Evolutionary conservation across 2,329 filamentous ascomycete species (phyloP).

Genomic region (Cercospora beticola): DNA sequence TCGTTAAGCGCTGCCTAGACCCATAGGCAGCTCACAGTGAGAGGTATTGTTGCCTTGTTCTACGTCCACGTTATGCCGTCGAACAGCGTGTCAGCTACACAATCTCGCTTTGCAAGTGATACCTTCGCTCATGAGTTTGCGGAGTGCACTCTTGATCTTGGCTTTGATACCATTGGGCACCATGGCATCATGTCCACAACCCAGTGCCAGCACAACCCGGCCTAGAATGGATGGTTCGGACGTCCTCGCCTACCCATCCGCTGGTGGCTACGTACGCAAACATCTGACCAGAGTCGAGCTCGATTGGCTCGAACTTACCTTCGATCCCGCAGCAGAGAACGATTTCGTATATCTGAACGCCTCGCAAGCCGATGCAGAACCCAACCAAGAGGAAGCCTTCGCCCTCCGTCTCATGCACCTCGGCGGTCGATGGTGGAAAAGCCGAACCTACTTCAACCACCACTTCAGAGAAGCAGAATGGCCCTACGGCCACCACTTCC

Average conservation of each 20-base stretch:
- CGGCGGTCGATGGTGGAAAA: background rate
- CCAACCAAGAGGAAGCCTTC: background rate
- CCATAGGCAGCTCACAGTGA: too few species aligned
- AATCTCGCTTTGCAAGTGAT: background rate
- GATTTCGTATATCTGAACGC: background rate
- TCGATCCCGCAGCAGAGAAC: background rate
- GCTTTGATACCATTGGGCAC: background rate
- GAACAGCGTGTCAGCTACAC: too few species aligned
- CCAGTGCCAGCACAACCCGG: background rate
- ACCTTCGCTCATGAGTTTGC: background rate
- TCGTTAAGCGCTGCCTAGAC: background rate
- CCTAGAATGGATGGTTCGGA: background rate
- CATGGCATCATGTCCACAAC: background rate
- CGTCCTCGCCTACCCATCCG: background rate
- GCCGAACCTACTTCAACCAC: background rate
- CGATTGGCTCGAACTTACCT: background rate
- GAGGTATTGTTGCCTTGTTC: background rate
- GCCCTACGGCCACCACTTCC: too few species aligned
- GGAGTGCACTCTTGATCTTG: background rate
- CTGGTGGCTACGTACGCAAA: background rate
- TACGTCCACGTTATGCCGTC: background rate
- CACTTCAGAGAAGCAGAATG: background rate
- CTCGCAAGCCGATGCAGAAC: background rate
- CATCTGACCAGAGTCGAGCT: background rate
- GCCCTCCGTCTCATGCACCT: background rate